These are phyloP conservation scores for Paraconiothyrium brasiliense DNA, from an alignment of 2,329 filamentous ascomycete species.

Conservation along the genomic window DNA sequence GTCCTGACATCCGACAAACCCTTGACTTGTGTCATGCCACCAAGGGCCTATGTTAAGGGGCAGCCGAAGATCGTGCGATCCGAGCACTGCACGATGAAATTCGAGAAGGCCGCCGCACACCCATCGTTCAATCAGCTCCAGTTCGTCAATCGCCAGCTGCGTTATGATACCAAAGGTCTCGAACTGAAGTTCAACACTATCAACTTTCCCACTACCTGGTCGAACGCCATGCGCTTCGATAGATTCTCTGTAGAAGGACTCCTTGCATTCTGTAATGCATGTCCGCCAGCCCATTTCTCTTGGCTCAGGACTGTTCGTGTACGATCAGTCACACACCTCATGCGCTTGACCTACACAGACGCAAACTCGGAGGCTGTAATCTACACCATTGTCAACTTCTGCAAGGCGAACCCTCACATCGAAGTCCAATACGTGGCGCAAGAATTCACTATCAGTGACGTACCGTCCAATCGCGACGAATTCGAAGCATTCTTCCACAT, in stretches of 20 bases:
- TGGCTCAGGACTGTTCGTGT: not conserved
- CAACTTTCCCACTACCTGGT: not conserved
- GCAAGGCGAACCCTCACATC: not conserved
- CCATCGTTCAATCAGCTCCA: constrained; percentile 18
- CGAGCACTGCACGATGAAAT: not conserved
- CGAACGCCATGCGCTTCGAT: no score
- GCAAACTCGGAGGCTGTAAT: not conserved
- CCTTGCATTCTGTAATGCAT: not conserved
- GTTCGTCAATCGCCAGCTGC: constrained; percentile 9
- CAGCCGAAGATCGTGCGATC: not conserved
- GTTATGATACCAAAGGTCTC: not conserved
- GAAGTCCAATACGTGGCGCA: not conserved
- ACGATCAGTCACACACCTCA: not conserved
- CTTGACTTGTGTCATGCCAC: not conserved
- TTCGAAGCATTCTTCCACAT: not conserved
- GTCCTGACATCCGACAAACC: not conserved
- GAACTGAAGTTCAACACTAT: not conserved
- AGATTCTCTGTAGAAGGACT: not conserved
- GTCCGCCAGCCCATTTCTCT: not conserved
- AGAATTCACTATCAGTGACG: no score
- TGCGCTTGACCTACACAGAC: not conserved
- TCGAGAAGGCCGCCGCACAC: not conserved
- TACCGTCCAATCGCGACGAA: not conserved
- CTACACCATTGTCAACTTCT: not conserved
- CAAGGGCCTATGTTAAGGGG: not conserved